Conservation (phyloP, 306 rosid species). For the Pyrus bretschneideri region DNA sequence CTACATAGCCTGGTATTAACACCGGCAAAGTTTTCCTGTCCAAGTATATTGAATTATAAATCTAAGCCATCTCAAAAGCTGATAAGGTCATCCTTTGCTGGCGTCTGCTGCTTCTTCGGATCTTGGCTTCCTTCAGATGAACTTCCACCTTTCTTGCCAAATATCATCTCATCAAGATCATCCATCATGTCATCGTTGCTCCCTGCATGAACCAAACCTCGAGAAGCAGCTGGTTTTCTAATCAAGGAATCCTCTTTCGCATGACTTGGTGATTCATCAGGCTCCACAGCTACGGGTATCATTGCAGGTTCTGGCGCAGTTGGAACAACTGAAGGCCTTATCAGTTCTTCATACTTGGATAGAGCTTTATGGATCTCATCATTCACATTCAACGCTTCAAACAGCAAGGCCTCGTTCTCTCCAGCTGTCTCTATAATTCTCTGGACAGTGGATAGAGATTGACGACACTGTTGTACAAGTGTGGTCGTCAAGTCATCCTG, state of each 20-base stretch:
- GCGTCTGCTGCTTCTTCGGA: conserved; percentile 57
- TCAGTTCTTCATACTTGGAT: conserved; percentile 66
- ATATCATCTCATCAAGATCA: conserved; percentile 98
- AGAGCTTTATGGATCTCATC: conserved; percentile 89
- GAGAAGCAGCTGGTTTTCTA: conserved; percentile 68
- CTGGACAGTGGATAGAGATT: conserved; percentile 55
- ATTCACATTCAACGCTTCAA: conserved; percentile 89
- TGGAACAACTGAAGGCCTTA: conserved; percentile 41
- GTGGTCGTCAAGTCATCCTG: conserved; percentile 95
- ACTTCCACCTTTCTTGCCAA: conserved; percentile 70
- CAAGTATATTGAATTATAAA: conserved; percentile 6
- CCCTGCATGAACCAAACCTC: conserved; percentile 51
- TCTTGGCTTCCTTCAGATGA: conserved; percentile 49
- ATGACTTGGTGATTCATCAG: conserved; percentile 74
- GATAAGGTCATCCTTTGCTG: conserved; percentile 82
- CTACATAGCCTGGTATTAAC: conserved; percentile 16
- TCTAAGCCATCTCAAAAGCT: conserved; percentile 37
- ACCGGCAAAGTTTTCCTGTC: conserved; percentile 15
- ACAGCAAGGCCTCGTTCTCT: conserved; percentile 88
- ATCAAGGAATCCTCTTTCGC: conserved; percentile 60
- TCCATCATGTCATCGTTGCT: conserved; percentile 90
- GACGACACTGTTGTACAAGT: conserved; percentile 85
- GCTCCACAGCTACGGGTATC: conserved; percentile 95
- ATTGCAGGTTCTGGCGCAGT: conserved; percentile 83
- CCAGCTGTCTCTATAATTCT: conserved; percentile 76